A percentile compares a stretch with the other conserved stretches of the same genome.
Conservation (phyloP, 345 rosid genomes). For the Linum trigynum region DNA sequence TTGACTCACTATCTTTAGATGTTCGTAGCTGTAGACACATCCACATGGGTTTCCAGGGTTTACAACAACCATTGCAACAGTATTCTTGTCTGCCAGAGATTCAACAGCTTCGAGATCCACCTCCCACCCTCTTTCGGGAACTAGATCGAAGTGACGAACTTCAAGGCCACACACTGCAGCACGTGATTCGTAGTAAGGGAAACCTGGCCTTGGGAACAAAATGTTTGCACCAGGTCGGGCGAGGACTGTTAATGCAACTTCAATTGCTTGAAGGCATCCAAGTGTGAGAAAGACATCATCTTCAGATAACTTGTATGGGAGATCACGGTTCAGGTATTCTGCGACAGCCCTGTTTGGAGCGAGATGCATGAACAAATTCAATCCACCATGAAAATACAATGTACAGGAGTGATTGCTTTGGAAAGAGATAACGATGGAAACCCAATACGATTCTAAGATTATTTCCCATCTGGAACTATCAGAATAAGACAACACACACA, state of each 20-base stretch:
- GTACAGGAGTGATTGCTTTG: too few relatives aligned
- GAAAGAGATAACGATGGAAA: too few relatives aligned
- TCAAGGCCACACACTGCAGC: slow-evolving; percentile 34
- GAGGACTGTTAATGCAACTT: slow-evolving; percentile 33
- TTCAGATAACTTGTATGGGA: slow-evolving; percentile 43
- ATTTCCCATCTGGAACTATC: too few relatives aligned
- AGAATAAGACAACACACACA: too few relatives aligned
- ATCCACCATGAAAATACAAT: not conserved
- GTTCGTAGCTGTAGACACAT: slow-evolving; percentile 44
- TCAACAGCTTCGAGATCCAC: slow-evolving; percentile 52
- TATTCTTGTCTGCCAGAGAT: slow-evolving; percentile 53
- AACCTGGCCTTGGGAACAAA: slow-evolving; percentile 60
- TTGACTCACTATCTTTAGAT: slow-evolving; percentile 38
- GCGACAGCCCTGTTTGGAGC: slow-evolving; percentile 43
- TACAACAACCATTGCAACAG: slow-evolving; percentile 50
- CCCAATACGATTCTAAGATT: too few relatives aligned
- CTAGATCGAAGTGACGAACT: slow-evolving; percentile 53
- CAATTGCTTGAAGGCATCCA: slow-evolving; percentile 61
- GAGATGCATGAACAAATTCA: not conserved
- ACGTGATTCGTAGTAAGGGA: slow-evolving; percentile 44
- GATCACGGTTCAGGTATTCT: slow-evolving; percentile 43
- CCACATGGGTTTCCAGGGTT: slow-evolving; percentile 71
- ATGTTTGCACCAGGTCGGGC: slow-evolving; percentile 56
- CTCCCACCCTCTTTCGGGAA: slow-evolving; percentile 58
- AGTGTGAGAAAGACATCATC: slow-evolving; percentile 41